These are phyloP conservation scores for Aspergillus quadrilineatus DNA, from an alignment of 2,329 filamentous ascomycete genomes.

Conservation along the genomic window DNA sequence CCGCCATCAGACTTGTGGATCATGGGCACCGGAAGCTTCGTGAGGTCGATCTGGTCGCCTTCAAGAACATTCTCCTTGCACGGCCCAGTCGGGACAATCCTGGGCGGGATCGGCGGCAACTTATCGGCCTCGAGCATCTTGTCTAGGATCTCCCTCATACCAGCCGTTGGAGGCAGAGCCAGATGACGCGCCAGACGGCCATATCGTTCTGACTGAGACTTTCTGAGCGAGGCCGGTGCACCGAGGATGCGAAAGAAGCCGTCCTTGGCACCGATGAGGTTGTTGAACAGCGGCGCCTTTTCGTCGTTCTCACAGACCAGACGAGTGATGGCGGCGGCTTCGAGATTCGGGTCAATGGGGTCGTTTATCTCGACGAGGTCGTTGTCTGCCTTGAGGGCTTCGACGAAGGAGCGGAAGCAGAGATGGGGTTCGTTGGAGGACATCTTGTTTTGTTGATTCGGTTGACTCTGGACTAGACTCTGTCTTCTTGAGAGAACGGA, in stretches of 20 bases:
- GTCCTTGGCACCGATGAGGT: conserved; percentile 47
- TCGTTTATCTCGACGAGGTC: conserved; percentile 20
- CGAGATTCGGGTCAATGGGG: conserved; percentile 20
- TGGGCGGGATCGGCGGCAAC: conserved; percentile 32
- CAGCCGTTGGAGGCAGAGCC: conserved; percentile 40
- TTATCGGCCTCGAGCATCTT: conserved; percentile 43
- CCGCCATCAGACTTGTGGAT: conserved; percentile 51
- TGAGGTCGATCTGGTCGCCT: conserved; percentile 46
- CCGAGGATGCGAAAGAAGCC: conserved; percentile 53
- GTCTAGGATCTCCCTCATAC: conserved; percentile 42
- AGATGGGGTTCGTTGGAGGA: conserved; percentile 4
- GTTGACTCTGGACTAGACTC: not conserved
- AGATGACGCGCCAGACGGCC: conserved; percentile 47
- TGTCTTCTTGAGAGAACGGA: not conserved
- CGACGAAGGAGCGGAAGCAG: conserved; percentile 21
- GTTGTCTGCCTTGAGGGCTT: conserved; percentile 19
- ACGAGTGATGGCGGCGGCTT: conserved; percentile 21
- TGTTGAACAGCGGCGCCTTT: conserved; percentile 55
- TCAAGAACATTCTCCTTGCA: conserved; percentile 46
- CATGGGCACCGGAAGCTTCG: conserved; percentile 42
- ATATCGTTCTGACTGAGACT: conserved; percentile 33
- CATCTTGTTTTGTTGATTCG: not conserved
- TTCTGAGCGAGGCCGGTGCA: conserved; percentile 42
- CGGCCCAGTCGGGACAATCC: conserved; percentile 37
- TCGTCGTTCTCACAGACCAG: conserved; percentile 43